A percentile compares a stretch with the other conserved stretches of the same genome.
Evolutionary conservation across 176 grass and related monocot species (phyloP).

Genomic region (Pharus latifolius): DNA sequence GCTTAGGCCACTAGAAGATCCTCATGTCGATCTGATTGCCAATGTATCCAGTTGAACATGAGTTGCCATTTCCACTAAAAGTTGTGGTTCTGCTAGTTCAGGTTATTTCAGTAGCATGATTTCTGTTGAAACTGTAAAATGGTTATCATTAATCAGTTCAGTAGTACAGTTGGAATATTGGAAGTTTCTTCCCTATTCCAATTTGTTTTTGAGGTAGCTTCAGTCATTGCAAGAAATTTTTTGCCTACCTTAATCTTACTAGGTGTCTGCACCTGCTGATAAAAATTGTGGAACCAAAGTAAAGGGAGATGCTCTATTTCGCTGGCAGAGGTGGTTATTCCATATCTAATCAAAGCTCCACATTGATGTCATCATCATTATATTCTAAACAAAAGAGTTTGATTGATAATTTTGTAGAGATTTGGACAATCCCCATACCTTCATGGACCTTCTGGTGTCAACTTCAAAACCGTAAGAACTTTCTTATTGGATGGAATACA

Average conservation of each 20-base stretch:
- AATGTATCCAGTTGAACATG: conserved; percentile 52
- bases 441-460: conserved; percentile 79
- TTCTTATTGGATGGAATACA: conserved; percentile 7
- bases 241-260: conserved; percentile 44
- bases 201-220: neutral
- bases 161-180: neutral
- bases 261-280: conserved; percentile 57
- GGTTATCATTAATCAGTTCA: neutral
- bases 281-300: conserved; percentile 40
- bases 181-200: neutral
- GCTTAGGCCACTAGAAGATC: conserved; percentile 76
- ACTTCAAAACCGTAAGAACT: conserved; percentile 56
- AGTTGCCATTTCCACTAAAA: neutral
- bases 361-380: neutral
- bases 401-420: conserved; percentile 44
- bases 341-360: neutral
- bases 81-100: neutral
- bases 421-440: conserved; percentile 73
- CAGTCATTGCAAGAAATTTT: neutral
- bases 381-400: conserved; percentile 21
- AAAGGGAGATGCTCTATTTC: conserved; percentile 78
- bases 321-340: conserved; percentile 65
- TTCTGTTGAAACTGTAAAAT: conserved; percentile 7
- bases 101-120: neutral
- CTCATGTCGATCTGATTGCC: conserved; percentile 69